phyloP scores from a whole-genome alignment of 2,329 filamentous ascomycete species.

The Lachnellula hyalina region DNA sequence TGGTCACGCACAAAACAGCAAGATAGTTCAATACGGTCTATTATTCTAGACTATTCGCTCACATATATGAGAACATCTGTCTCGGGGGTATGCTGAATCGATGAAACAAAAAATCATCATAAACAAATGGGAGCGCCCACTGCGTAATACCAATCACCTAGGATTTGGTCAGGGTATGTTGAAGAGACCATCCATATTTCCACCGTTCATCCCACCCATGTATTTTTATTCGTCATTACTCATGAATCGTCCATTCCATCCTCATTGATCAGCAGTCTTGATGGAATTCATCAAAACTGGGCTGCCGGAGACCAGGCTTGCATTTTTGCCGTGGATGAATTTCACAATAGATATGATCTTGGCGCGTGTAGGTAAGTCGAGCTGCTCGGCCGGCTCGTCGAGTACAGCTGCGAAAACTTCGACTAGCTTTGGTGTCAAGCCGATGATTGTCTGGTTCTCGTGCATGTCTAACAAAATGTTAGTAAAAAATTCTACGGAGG shows the following conservation, averaged over 20 bases:
- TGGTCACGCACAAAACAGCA: no score
- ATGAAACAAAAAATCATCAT: not conserved
- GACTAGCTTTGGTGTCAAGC: constrained; percentile 64
- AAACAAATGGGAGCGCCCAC: not conserved
- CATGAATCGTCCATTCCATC: not conserved
- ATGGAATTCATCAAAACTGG: constrained; percentile 17
- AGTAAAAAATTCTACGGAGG: constrained; percentile 1
- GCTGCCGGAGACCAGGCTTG: constrained; percentile 25
- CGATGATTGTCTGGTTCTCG: constrained; percentile 63
- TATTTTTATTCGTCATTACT: not conserved
- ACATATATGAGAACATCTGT: not conserved
- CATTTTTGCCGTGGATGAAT: constrained; percentile 28
- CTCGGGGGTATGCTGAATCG: constrained; percentile 2
- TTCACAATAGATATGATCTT: constrained; percentile 60
- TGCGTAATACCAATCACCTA: not conserved
- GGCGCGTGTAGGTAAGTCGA: constrained; percentile 64
- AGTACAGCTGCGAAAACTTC: constrained; percentile 70
- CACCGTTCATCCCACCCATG: not conserved
- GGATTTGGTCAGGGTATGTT: not conserved
- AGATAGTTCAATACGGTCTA: not conserved
- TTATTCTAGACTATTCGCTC: not conserved
- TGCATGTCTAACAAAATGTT: constrained; percentile 48
- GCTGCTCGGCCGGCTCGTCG: constrained; percentile 65
- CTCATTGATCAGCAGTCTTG: not conserved
- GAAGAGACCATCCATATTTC: not conserved